Percentiles rank a stretch among this genome's conserved stretches.
These are phyloP conservation scores for Pyrrhoderma lamaoense DNA, from an alignment of 1,284 basidiomycete genomes.

Conservation along the genomic window DNA sequence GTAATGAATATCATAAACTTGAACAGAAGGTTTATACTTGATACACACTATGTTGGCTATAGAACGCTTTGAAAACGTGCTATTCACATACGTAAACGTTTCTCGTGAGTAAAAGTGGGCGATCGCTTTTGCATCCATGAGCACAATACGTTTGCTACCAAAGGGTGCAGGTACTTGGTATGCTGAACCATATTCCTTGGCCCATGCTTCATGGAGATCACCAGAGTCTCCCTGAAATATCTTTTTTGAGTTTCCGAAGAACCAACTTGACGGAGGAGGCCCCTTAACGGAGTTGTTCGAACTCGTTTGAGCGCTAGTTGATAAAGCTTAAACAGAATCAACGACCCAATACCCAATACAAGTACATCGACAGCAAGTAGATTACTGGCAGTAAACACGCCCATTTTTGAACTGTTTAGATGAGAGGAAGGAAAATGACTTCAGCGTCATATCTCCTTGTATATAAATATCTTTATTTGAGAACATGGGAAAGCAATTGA, in stretches of 20 bases:
- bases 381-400: not conserved
- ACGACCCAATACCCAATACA: not conserved
- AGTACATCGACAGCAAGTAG: slow-evolving; percentile 1
- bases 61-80: slow-evolving; percentile 29
- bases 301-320: slow-evolving; percentile 5
- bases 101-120: slow-evolving; percentile 45
- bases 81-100: slow-evolving; percentile 40
- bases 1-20: not conserved
- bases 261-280: slow-evolving; percentile 24
- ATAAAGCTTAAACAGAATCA: slow-evolving; percentile 5
- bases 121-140: slow-evolving; percentile 49
- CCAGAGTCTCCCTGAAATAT: slow-evolving; percentile 19
- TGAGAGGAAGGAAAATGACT: too few relatives aligned
- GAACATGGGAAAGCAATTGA: too few relatives aligned
- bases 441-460: too few relatives aligned
- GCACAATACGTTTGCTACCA: slow-evolving; percentile 34
- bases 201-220: slow-evolving; percentile 29
- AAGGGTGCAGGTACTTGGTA: slow-evolving; percentile 36
- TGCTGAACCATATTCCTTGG: slow-evolving; percentile 40
- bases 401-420: too few relatives aligned
- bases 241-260: slow-evolving; percentile 14
- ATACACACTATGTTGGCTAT: slow-evolving; percentile 37
- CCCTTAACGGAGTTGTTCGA: slow-evolving; percentile 28
- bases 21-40: not conserved
- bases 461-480: too few relatives aligned